These are phyloP conservation scores for Euphorbia lathyris DNA, from an alignment of 345 rosid genomes.

Conservation along the genomic window DNA sequence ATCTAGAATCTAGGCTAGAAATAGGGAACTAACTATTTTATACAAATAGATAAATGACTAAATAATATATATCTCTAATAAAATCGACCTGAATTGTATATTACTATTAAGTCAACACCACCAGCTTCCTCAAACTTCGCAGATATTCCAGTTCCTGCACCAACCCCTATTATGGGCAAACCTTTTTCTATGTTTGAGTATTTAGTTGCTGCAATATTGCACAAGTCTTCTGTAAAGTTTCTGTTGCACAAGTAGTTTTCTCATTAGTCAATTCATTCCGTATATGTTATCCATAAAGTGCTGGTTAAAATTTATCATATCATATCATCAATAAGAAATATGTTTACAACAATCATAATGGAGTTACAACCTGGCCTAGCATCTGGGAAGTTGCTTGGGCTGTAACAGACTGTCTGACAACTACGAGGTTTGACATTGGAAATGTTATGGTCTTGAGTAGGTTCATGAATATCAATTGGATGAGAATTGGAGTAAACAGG, in stretches of 20 bases:
- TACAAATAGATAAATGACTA: too few relatives aligned
- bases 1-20: too few relatives aligned
- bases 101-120: slow-evolving; percentile 79
- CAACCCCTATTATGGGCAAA: slow-evolving; percentile 87
- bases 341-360: neutral
- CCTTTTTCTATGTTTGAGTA: slow-evolving; percentile 66
- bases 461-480: slow-evolving; percentile 23
- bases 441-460: slow-evolving; percentile 32
- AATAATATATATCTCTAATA: too few relatives aligned
- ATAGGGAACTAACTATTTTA: too few relatives aligned
- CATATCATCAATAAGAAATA: neutral
- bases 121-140: slow-evolving; percentile 99
- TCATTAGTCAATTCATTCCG: neutral
- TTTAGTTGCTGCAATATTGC: slow-evolving; percentile 59
- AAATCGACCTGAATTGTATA: slow-evolving; percentile 95
- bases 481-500: slow-evolving; percentile 23
- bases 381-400: slow-evolving; percentile 72
- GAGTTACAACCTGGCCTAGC: slow-evolving; percentile 71
- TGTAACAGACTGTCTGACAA: slow-evolving; percentile 41
- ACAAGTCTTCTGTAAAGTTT: slow-evolving; percentile 66
- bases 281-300: neutral
- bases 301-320: neutral
- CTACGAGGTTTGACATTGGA: slow-evolving; percentile 22
- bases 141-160: slow-evolving; percentile 98
- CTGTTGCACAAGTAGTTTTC: slow-evolving; percentile 38